Conservation (phyloP, 495 filamentous ascomycete species). For the Poronia punctata region DNA sequence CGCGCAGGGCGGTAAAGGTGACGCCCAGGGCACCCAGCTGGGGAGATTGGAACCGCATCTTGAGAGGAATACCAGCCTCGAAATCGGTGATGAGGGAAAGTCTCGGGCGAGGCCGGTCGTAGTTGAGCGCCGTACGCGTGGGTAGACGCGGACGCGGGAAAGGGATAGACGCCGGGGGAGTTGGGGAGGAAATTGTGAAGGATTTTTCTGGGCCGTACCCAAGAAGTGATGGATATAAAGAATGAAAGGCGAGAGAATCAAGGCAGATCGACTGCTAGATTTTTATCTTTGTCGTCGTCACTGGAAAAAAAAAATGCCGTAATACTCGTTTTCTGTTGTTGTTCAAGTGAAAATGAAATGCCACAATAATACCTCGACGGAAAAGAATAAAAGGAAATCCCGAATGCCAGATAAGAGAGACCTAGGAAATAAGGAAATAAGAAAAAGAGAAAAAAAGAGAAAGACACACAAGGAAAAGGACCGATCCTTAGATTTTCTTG, state of each 20-base stretch:
- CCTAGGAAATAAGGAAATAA: constrained; percentile 16
- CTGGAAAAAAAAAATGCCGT: constrained; percentile 24
- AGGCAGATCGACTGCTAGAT: constrained; percentile 9
- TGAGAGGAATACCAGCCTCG: constrained; percentile 21
- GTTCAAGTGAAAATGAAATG: constrained; percentile 14
- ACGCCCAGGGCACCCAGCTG: constrained; percentile 69
- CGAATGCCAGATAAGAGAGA: constrained; percentile 15
- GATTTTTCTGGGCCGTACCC: constrained; percentile 18
- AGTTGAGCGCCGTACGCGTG: constrained; percentile 20
- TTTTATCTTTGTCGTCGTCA: constrained; percentile 13
- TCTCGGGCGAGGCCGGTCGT: constrained; percentile 14
- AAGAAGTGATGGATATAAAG: constrained; percentile 1
- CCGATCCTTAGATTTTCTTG: background rate
- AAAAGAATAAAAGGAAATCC: constrained; percentile 11
- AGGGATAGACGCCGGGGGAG: constrained; percentile 18
- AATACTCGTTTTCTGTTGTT: constrained; percentile 16
- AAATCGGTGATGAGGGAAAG: constrained; percentile 27
- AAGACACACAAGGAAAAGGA: constrained; percentile 21
- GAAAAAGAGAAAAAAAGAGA: constrained; percentile 22
- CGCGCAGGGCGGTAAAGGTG: constrained; percentile 66
- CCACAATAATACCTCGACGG: background rate
- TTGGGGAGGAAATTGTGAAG: constrained; percentile 26
- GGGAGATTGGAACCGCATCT: constrained; percentile 29
- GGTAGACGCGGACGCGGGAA: constrained; percentile 22
- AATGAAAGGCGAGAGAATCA: background rate